Conservation (phyloP, 345 rosid genomes). For the Gossypium sturtianum region DNA sequence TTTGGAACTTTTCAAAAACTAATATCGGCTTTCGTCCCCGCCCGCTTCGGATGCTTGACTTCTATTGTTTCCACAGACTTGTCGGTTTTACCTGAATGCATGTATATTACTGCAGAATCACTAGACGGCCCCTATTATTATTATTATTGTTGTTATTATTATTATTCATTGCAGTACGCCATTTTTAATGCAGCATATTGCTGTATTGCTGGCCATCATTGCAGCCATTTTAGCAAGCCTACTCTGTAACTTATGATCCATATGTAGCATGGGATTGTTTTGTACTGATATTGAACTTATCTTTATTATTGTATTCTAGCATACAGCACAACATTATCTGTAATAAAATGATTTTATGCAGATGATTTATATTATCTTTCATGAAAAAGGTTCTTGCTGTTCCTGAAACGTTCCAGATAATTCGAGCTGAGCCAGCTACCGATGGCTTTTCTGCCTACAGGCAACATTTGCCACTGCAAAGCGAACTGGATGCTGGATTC, state of each 20-base stretch:
- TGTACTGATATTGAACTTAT: background rate
- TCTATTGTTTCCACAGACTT: background rate
- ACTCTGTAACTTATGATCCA: background rate
- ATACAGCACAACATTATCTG: background rate
- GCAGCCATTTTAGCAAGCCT: too few relatives aligned
- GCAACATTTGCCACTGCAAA: too few relatives aligned
- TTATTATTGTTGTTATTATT: background rate
- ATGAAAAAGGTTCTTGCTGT: background rate
- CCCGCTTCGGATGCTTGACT: background rate
- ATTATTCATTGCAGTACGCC: background rate
- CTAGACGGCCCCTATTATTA: background rate
- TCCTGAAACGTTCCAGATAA: background rate
- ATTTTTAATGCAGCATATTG: background rate
- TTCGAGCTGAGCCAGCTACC: too few relatives aligned
- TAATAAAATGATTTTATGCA: background rate
- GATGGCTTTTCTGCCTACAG: too few relatives aligned
- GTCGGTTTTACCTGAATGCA: background rate
- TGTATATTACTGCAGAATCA: background rate
- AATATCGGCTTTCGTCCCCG: background rate
- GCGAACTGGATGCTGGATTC: too few relatives aligned
- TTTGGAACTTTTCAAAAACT: conserved; percentile 63
- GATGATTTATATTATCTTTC: background rate
- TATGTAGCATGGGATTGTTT: background rate
- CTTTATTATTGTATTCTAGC: background rate
- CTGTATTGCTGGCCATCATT: too few relatives aligned